Conservation (phyloP, 2,329 filamentous ascomycete genomes). For the Cryphonectria parasitica region DNA sequence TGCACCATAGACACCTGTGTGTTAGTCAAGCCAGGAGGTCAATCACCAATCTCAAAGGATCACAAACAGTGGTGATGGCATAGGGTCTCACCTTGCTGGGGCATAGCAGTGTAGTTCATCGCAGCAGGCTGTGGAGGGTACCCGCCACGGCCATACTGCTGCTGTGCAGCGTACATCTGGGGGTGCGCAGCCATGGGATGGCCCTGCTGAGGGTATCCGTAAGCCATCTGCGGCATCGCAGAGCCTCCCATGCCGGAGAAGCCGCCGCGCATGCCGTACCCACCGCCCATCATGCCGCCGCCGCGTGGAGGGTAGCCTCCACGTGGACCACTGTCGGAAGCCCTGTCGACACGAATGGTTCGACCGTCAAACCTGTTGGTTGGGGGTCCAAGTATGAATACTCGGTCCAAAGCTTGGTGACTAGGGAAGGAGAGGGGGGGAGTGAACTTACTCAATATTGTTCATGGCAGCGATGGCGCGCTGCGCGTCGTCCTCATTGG, state of each 20-base stretch:
- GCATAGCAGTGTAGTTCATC: constrained; percentile 46
- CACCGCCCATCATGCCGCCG: constrained; percentile 42
- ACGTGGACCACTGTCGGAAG: constrained; percentile 75
- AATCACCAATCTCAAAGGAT: neutral
- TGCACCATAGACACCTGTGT: constrained; percentile 32
- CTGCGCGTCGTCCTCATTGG: constrained; percentile 75
- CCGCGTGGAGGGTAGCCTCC: constrained; percentile 59
- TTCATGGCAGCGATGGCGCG: constrained; percentile 80
- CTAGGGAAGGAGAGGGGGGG: neutral
- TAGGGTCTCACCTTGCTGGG: constrained; percentile 41
- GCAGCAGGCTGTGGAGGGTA: constrained; percentile 43
- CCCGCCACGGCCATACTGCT: constrained; percentile 49
- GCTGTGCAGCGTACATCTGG: constrained; percentile 42
- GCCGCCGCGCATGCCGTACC: constrained; percentile 41
- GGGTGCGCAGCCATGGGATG: constrained; percentile 42
- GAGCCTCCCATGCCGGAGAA: constrained; percentile 40
- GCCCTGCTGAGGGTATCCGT: constrained; percentile 40
- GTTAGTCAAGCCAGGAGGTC: neutral
- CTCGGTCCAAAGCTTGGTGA: neutral
- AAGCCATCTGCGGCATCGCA: constrained; percentile 42
- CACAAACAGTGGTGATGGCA: neutral
- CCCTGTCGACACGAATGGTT: constrained; percentile 93
- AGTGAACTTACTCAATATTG: constrained; percentile 76
- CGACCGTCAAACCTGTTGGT: constrained; percentile 82
- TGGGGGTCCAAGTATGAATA: too few relatives aligned